Evolutionary conservation across 73 alveolate species (phyloP), one percentile per base, ranked within the genome.

Genomic region (Paramecium primaurelia): DNA sequence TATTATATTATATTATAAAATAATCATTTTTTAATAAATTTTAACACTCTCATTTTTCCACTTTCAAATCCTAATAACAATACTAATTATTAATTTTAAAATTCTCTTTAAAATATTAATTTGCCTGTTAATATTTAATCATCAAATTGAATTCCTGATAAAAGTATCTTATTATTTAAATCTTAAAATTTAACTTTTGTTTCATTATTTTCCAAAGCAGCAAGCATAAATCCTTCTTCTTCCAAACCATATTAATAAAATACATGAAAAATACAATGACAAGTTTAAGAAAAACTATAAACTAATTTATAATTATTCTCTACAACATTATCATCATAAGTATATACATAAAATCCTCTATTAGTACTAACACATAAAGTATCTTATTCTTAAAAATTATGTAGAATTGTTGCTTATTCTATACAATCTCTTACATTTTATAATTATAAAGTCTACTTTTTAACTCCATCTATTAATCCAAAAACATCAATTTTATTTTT

Each of bases 201-300:
- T 80, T 80, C 75, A 49, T 49, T 49, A 47, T 42, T 49, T 10
- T 80, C 91, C 16, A 80, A 80, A 5, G 14, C 73, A 5, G 77
- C 91, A 10, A 80, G 38, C 28, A 80, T 40, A 64, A 80, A 80
- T 38, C 91, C 91, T 80, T 80, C 91, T 47, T 80, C 91, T 80
- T 59, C 91, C 58, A 80, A 49, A 45, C 75, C 71, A 80, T 42
- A 49, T 80, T 80, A 28, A 49, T 80, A 80, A 25, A 80, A 80
- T 0, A 45, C 91, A 80, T 80, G 91, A 16, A 32, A 80, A 6
- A 80, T 80, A 9, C 49, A 25, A 32, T 44, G 58, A 20, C 34
- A 38, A 6, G 44, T 44, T 42, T 45, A 14, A 14, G 91, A 22
- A 40, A 20, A 22, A 10, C 47, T 80, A 0, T 80, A 47, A 0